Conservation (phyloP, 768 basidiomycete species). For the Crassisporium funariophilum region DNA sequence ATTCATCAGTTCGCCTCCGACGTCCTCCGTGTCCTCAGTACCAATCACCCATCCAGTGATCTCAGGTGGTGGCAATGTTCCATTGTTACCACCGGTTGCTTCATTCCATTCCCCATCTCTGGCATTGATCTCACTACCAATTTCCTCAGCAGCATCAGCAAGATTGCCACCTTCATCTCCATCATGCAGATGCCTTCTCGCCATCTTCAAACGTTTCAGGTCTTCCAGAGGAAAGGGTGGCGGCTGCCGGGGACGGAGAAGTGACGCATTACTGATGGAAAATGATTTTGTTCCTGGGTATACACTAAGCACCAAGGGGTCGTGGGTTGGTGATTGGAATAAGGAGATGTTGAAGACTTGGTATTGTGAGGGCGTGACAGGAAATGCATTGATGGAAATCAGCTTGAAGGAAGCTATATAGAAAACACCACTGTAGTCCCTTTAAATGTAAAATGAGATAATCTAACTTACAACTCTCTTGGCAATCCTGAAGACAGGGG, state of each 20-base stretch:
- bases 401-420: conserved; percentile 65
- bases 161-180: conserved; percentile 3
- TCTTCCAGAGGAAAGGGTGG: conserved; percentile 43
- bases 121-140: conserved; percentile 1
- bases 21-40: conserved; percentile 8
- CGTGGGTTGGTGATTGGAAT: conserved; percentile 45
- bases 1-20: conserved; percentile 33
- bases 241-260: conserved; percentile 44
- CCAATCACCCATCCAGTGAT: conserved; percentile 25
- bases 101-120: conserved; percentile 7
- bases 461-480: conserved; percentile 63
- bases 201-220: conserved; percentile 12
- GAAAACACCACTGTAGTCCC: background rate
- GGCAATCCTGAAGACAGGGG: conserved; percentile 57
- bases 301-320: conserved; percentile 53
- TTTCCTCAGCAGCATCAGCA: conserved; percentile 4
- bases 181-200: too few relatives aligned
- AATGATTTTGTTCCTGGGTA: conserved; percentile 42
- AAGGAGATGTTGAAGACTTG: conserved; percentile 41
- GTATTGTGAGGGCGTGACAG: conserved; percentile 34
- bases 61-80: conserved; percentile 9
- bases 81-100: conserved; percentile 4
- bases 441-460: background rate
- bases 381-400: conserved; percentile 51
- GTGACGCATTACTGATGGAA: conserved; percentile 46